Percentiles rank a stretch among this genome's conserved stretches.
Evolutionary conservation across 371 early-diverging fungal species (phyloP).

Genomic region (Mucor indicus): DNA sequence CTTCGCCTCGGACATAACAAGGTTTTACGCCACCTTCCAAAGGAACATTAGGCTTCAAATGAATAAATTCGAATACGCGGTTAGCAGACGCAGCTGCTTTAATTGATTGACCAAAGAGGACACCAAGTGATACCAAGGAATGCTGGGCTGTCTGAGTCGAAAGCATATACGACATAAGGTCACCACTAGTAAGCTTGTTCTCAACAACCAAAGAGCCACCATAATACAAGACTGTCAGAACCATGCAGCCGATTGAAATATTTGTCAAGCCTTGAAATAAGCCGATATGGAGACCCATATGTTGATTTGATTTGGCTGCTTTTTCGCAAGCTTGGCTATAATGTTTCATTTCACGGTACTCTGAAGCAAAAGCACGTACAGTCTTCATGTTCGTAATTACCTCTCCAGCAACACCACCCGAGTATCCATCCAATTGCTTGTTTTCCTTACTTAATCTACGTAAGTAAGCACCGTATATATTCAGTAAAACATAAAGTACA

Average conservation of each 20-base stretch:
- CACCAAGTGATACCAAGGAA: slow-evolving; percentile 70
- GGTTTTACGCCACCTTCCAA: slow-evolving; percentile 44
- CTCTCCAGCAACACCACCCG: slow-evolving; percentile 70
- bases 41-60: slow-evolving; percentile 46
- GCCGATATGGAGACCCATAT: slow-evolving; percentile 77
- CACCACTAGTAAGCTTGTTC: slow-evolving; percentile 66
- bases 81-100: slow-evolving; percentile 62
- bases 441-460: slow-evolving; percentile 55
- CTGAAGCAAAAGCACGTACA: slow-evolving; percentile 75
- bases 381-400: slow-evolving; percentile 71
- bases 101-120: slow-evolving; percentile 75
- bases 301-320: slow-evolving; percentile 40
- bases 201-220: slow-evolving; percentile 72
- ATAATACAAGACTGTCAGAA: slow-evolving; percentile 67
- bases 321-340: slow-evolving; percentile 48
- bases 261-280: slow-evolving; percentile 76
- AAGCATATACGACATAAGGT: slow-evolving; percentile 74
- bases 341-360: slow-evolving; percentile 60
- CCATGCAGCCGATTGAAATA: slow-evolving; percentile 68
- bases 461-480: slow-evolving; percentile 71
- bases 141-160: slow-evolving; percentile 76
- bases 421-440: slow-evolving; percentile 52
- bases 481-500: slow-evolving; percentile 60
- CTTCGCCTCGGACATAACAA: slow-evolving; percentile 35
- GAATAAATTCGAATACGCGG: slow-evolving; percentile 72